Percentiles rank a stretch among this genome's conserved stretches.
Evolutionary conservation across 1,139 yeast species (phyloP).

Genomic region (Geotrichum candidum): DNA sequence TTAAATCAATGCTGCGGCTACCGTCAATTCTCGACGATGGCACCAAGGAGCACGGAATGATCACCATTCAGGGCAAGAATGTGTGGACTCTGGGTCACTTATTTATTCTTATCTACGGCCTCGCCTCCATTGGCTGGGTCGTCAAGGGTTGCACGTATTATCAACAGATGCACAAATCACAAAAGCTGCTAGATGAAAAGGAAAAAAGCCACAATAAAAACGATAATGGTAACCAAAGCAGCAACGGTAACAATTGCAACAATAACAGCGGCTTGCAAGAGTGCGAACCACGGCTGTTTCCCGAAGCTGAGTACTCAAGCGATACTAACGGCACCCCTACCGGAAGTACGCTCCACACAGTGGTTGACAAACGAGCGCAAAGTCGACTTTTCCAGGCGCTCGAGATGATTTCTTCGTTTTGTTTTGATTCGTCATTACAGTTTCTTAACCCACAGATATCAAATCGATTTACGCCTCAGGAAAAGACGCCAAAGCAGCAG

Average conservation of each 20-base stretch:
- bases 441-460: slow-evolving; percentile 7
- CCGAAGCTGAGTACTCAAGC: neutral
- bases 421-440: neutral
- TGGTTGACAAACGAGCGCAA: slow-evolving; percentile 26
- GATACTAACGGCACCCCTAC: neutral
- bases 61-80: slow-evolving; percentile 1
- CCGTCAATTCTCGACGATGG: slow-evolving; percentile 27
- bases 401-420: slow-evolving; percentile 28
- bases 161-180: slow-evolving; percentile 6
- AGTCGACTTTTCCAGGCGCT: slow-evolving; percentile 30
- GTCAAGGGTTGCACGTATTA: slow-evolving; percentile 12
- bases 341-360: neutral
- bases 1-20: slow-evolving; percentile 32
- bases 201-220: neutral
- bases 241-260: neutral
- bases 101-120: slow-evolving; percentile 28
- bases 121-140: slow-evolving; percentile 29
- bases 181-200: neutral
- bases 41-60: slow-evolving; percentile 1
- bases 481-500: neutral
- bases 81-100: slow-evolving; percentile 29
- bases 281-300: neutral
- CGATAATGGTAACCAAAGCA: neutral
- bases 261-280: neutral
- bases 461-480: neutral